Evolutionary conservation across 2,329 filamentous ascomycete genomes (phyloP).

Genomic region (Trichoderma sp.): DNA sequence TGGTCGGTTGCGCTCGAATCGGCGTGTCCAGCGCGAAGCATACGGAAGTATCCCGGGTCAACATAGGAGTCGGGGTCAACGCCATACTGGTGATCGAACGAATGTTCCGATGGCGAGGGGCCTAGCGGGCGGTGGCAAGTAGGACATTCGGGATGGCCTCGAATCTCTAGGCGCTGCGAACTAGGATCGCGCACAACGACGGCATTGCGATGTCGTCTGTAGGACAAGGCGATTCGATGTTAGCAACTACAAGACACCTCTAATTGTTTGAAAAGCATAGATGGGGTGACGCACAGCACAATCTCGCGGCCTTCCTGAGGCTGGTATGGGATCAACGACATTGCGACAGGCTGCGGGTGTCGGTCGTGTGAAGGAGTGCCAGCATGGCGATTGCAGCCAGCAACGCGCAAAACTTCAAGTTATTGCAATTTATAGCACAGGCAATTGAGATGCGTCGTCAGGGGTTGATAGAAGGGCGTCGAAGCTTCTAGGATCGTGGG

Average conservation of each 20-base stretch:
- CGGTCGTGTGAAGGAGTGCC: slow-evolving; percentile 19
- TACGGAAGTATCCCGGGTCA: slow-evolving; percentile 90
- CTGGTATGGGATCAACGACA: slow-evolving; percentile 75
- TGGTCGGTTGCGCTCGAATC: slow-evolving; percentile 43
- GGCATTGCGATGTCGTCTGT: slow-evolving; percentile 85
- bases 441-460: background rate
- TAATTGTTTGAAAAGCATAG: background rate
- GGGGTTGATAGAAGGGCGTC: background rate
- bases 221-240: background rate
- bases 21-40: slow-evolving; percentile 64
- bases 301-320: slow-evolving; percentile 72
- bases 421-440: background rate
- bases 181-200: slow-evolving; percentile 87
- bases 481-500: slow-evolving; percentile 11
- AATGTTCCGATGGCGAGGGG: slow-evolving; percentile 45
- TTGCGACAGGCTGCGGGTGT: slow-evolving; percentile 27
- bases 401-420: background rate
- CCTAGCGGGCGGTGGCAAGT: slow-evolving; percentile 76
- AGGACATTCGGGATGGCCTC: slow-evolving; percentile 77
- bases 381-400: slow-evolving; percentile 23
- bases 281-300: slow-evolving; percentile 63
- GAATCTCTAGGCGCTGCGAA: slow-evolving; percentile 81
- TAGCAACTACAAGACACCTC: background rate
- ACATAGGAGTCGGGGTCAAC: slow-evolving; percentile 65
- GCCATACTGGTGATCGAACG: slow-evolving; percentile 44